Evolutionary conservation across 2,329 filamentous ascomycete species (phyloP).

Genomic region (Penicillium sp.): DNA sequence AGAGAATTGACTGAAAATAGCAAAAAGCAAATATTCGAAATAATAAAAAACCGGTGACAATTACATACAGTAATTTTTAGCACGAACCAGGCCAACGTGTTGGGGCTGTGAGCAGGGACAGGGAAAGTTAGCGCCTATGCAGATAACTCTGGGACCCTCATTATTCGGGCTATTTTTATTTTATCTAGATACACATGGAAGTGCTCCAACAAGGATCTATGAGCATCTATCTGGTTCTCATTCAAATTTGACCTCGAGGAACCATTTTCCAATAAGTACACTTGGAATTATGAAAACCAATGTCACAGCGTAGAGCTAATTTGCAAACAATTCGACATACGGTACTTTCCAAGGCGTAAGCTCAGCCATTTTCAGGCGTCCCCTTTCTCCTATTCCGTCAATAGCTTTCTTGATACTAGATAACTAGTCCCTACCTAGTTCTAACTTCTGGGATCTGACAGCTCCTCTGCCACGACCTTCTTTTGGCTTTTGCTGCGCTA

Average conservation of each 20-base stretch:
- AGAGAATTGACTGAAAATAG: conserved; percentile 6
- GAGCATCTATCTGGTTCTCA: background rate
- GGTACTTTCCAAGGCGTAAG: background rate
- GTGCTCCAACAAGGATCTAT: background rate
- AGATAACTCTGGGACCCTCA: background rate
- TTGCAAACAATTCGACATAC: background rate
- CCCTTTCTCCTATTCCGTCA: background rate
- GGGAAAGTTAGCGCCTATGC: conserved; percentile 13
- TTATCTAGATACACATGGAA: background rate
- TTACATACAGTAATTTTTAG: conserved; percentile 10
- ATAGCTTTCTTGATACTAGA: background rate
- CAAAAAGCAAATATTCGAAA: conserved; percentile 10
- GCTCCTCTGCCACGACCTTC: background rate
- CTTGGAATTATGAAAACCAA: background rate
- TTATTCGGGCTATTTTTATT: conserved; percentile 5
- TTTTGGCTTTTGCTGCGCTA: background rate
- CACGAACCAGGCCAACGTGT: conserved; percentile 3
- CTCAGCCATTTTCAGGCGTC: conserved; percentile 6
- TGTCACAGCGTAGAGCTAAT: background rate
- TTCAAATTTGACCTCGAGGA: background rate
- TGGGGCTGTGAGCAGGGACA: conserved; percentile 15
- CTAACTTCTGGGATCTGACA: conserved; percentile 6
- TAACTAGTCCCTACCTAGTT: background rate
- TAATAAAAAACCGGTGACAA: conserved; percentile 2
- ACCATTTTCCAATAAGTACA: background rate